phyloP scores from a whole-genome alignment of 768 basidiomycete genomes.

The Sporobolomyces roseus region DNA sequence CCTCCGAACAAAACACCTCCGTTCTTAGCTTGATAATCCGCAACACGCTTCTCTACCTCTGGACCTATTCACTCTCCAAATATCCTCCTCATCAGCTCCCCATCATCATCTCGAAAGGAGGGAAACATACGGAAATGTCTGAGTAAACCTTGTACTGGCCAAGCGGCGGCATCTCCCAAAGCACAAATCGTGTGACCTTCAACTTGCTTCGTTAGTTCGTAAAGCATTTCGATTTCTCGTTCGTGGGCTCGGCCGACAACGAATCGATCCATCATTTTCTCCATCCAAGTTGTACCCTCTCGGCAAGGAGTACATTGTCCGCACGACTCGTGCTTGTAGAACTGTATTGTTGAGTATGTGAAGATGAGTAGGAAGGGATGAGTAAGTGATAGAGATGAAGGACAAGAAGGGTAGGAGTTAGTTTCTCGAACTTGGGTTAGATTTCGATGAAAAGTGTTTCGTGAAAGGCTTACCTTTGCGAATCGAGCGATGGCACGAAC shows the following conservation, averaged over 20 bases:
- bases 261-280: slow-evolving; percentile 99
- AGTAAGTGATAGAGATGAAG: too few relatives aligned
- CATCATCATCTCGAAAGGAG: slow-evolving; percentile 1
- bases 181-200: slow-evolving; percentile 84
- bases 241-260: slow-evolving; percentile 83
- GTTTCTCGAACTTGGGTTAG: too few relatives aligned
- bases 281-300: slow-evolving; percentile 98
- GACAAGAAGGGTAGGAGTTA: too few relatives aligned
- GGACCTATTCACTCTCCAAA: slow-evolving; percentile 53
- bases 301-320: slow-evolving; percentile 70
- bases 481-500: slow-evolving; percentile 92
- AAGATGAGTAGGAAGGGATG: not conserved
- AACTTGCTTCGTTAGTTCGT: slow-evolving; percentile 67
- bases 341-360: slow-evolving; percentile 52
- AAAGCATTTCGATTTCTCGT: slow-evolving; percentile 96
- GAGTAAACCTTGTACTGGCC: slow-evolving; percentile 98
- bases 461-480: slow-evolving; percentile 58
- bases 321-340: slow-evolving; percentile 98
- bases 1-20: slow-evolving; percentile 89
- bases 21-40: slow-evolving; percentile 65
- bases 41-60: slow-evolving; percentile 83
- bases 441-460: not conserved
- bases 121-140: slow-evolving; percentile 71
- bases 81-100: not conserved
- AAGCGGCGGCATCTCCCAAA: slow-evolving; percentile 88